Conservation (phyloP, 352 stramenopile species). For the Globisporangium polare region DNA sequence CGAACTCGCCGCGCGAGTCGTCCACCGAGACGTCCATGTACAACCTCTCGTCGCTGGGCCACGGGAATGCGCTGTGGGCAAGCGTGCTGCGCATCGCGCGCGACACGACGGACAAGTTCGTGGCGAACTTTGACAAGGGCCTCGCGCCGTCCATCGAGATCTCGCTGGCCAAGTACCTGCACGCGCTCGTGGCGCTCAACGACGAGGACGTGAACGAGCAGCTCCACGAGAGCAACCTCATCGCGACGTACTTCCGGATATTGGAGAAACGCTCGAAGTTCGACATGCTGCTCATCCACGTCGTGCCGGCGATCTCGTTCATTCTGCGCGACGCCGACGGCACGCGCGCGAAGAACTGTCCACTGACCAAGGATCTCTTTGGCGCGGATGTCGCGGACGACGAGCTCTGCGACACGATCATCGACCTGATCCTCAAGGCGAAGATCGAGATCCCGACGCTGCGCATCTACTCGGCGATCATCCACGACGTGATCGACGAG, state of each 20-base stretch:
- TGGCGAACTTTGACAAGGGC: conserved; percentile 55
- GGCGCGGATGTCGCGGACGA: conserved; percentile 34
- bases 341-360: conserved; percentile 58
- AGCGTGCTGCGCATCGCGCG: conserved; percentile 44
- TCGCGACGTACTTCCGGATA: conserved; percentile 65
- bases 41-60: conserved; percentile 60
- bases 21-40: conserved; percentile 75
- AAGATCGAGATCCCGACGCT: conserved; percentile 63
- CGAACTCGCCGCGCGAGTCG: conserved; percentile 51
- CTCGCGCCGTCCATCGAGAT: conserved; percentile 78
- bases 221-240: conserved; percentile 53
- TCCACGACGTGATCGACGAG: conserved; percentile 77
- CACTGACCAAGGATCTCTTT: conserved; percentile 73
- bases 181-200: conserved; percentile 71
- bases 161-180: conserved; percentile 75
- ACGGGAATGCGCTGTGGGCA: conserved; percentile 53
- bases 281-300: conserved; percentile 86
- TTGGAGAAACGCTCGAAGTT: conserved; percentile 65
- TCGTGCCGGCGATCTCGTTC: conserved; percentile 75
- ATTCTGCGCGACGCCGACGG: conserved; percentile 71
- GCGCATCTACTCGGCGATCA: conserved; percentile 69
- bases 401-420: conserved; percentile 37
- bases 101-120: conserved; percentile 41
- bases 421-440: conserved; percentile 52
- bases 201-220: conserved; percentile 57